These are phyloP conservation scores for Silene uniflora DNA, from an alignment of 148 eudicot genomes.

Conservation along the genomic window DNA sequence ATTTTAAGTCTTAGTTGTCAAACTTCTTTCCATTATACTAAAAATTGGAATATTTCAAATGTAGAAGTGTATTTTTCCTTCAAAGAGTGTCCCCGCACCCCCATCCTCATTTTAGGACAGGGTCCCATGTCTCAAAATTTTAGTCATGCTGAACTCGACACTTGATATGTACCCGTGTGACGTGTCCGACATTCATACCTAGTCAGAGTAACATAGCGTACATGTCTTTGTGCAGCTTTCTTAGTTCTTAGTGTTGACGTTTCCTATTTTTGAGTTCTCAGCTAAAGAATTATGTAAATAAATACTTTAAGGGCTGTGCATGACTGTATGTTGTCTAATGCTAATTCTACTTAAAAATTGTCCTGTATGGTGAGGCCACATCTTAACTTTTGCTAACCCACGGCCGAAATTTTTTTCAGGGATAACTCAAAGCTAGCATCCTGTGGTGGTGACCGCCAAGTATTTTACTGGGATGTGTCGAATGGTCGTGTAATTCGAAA, in stretches of 20 bases:
- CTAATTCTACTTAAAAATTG: not conserved
- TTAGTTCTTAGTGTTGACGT: not conserved
- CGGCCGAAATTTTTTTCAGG: conserved; percentile 29
- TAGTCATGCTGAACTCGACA: too few relatives aligned
- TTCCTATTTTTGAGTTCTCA: not conserved
- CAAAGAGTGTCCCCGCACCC: too few relatives aligned
- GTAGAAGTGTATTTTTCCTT: too few relatives aligned
- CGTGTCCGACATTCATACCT: too few relatives aligned
- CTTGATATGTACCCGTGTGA: too few relatives aligned
- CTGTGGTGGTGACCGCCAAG: conserved; percentile 96
- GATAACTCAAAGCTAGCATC: conserved; percentile 86
- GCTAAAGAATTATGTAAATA: not conserved
- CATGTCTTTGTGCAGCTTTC: not conserved
- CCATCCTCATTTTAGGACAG: too few relatives aligned
- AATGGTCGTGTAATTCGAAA: conserved; percentile 84
- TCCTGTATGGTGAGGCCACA: not conserved
- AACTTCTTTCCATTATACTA: too few relatives aligned
- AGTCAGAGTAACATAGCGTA: not conserved
- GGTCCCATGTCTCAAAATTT: too few relatives aligned
- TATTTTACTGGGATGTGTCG: conserved; percentile 95
- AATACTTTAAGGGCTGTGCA: not conserved
- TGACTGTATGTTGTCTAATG: not conserved
- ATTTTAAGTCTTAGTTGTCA: too few relatives aligned
- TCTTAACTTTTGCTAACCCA: not conserved
- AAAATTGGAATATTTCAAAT: too few relatives aligned